phyloP scores from a whole-genome alignment of 306 rosid genomes.

The Prinsepia uniflora region DNA sequence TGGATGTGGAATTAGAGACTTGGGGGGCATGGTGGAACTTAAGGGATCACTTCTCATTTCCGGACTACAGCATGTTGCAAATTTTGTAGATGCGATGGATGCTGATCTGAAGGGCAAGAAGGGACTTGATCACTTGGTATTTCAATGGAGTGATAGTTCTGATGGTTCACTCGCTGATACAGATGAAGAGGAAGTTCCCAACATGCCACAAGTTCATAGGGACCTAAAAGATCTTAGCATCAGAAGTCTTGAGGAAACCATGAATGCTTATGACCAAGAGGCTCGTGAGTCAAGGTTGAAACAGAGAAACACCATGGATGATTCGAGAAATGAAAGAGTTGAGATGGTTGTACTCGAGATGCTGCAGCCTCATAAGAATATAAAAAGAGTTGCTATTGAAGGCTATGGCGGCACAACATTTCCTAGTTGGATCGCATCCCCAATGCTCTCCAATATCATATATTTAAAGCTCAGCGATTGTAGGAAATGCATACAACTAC shows the following conservation, averaged over 20 bases:
- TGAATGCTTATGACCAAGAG: conserved; percentile 14
- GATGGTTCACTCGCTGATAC: not conserved
- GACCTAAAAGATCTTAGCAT: conserved; percentile 18
- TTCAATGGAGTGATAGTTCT: conserved; percentile 22
- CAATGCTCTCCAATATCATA: conserved; percentile 18
- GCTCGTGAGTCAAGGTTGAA: not conserved
- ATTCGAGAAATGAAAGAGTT: conserved; percentile 24
- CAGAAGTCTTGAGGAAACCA: conserved; percentile 19
- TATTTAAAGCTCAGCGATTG: conserved; percentile 15
- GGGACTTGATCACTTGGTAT: conserved; percentile 21
- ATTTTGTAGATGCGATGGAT: conserved; percentile 29
- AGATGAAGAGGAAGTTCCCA: conserved; percentile 4
- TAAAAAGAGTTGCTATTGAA: conserved; percentile 16
- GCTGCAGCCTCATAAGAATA: conserved; percentile 32
- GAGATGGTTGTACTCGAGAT: conserved; percentile 33
- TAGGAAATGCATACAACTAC: conserved; percentile 22
- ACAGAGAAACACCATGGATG: conserved; percentile 4
- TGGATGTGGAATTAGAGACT: conserved; percentile 23
- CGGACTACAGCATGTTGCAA: conserved; percentile 29
- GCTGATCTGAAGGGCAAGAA: conserved; percentile 34
- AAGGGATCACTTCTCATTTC: conserved; percentile 29
- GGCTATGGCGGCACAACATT: conserved; percentile 31
- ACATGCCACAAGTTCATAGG: conserved; percentile 4
- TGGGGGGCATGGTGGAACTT: conserved; percentile 23
- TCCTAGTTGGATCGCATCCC: conserved; percentile 34